A percentile compares a stretch with the other conserved stretches of the same genome.
phyloP scores from a whole-genome alignment of 192 early-diverging fungal species.

The Chytriomyces confervae region DNA sequence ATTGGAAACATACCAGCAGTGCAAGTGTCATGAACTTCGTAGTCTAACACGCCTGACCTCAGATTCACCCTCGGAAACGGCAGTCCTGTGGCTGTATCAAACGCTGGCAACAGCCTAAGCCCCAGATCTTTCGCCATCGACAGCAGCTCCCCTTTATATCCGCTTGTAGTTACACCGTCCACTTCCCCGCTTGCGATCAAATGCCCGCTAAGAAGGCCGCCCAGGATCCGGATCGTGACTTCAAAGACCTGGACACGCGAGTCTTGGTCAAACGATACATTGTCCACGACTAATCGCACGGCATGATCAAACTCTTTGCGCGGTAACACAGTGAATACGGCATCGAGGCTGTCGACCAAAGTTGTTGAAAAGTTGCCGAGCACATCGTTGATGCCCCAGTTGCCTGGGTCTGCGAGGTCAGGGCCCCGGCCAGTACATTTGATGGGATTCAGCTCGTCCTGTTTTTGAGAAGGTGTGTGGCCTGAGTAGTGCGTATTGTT shows the following conservation, averaged over 20 bases:
- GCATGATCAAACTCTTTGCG: conserved; percentile 67
- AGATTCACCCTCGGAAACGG: conserved; percentile 78
- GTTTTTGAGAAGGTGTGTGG: not conserved
- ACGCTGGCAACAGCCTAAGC: conserved; percentile 85
- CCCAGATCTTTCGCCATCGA: conserved; percentile 79
- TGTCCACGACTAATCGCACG: conserved; percentile 65
- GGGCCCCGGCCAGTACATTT: conserved; percentile 76
- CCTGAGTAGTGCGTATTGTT: not conserved
- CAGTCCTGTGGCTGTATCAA: conserved; percentile 78
- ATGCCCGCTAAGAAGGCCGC: conserved; percentile 47
- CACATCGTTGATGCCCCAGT: conserved; percentile 87
- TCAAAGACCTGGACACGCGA: conserved; percentile 95
- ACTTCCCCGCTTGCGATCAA: not conserved
- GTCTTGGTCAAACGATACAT: conserved; percentile 80
- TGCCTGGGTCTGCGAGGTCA: conserved; percentile 67
- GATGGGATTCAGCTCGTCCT: conserved; percentile 91
- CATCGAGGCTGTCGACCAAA: conserved; percentile 90
- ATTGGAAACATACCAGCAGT: conserved; percentile 22
- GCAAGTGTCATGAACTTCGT: conserved; percentile 73
- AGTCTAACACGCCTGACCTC: conserved; percentile 67
- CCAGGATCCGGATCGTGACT: conserved; percentile 88
- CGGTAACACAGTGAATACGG: conserved; percentile 79
- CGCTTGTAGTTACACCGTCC: conserved; percentile 60
- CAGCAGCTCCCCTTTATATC: conserved; percentile 84
- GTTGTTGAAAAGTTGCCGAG: conserved; percentile 92